Evolutionary conservation across 1,284 basidiomycete genomes (phyloP).

Genomic region (Leccinum solheimii): DNA sequence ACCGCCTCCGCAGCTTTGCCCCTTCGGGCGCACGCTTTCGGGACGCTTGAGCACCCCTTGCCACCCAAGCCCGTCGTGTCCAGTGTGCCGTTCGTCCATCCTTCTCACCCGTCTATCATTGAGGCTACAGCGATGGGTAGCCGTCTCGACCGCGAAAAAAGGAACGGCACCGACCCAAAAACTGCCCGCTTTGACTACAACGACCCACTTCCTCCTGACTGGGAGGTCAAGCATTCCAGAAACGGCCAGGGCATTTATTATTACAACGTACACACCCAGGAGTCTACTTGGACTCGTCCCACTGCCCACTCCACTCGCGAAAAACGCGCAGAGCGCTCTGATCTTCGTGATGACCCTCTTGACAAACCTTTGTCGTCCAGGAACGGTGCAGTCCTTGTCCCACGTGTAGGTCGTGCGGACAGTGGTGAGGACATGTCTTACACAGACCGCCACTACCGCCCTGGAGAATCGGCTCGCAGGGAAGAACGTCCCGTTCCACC

Average conservation of each 20-base stretch:
- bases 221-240: slow-evolving; percentile 59
- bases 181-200: slow-evolving; percentile 34
- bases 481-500: slow-evolving; percentile 29
- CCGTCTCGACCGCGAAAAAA: slow-evolving; percentile 37
- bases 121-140: slow-evolving; percentile 61
- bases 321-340: slow-evolving; percentile 26
- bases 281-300: slow-evolving; percentile 63
- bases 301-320: slow-evolving; percentile 32
- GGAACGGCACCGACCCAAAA: slow-evolving; percentile 33
- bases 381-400: slow-evolving; percentile 23
- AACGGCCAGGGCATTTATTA: slow-evolving; percentile 52
- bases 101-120: slow-evolving; percentile 55
- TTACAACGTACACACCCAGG: slow-evolving; percentile 57
- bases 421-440: slow-evolving; percentile 39
- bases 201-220: slow-evolving; percentile 54
- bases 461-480: slow-evolving; percentile 37
- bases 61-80: slow-evolving; percentile 68
- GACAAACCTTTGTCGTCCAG: slow-evolving; percentile 29
- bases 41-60: slow-evolving; percentile 57
- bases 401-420: slow-evolving; percentile 34
- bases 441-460: slow-evolving; percentile 66
- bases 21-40: slow-evolving; percentile 1
- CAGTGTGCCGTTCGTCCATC: slow-evolving; percentile 52
- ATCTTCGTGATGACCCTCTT: slow-evolving; percentile 28
- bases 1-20: slow-evolving; percentile 31